These are phyloP conservation scores for Nicotiana tomentosiformis DNA, from an alignment of 257 asterid species.

Conservation along the genomic window DNA sequence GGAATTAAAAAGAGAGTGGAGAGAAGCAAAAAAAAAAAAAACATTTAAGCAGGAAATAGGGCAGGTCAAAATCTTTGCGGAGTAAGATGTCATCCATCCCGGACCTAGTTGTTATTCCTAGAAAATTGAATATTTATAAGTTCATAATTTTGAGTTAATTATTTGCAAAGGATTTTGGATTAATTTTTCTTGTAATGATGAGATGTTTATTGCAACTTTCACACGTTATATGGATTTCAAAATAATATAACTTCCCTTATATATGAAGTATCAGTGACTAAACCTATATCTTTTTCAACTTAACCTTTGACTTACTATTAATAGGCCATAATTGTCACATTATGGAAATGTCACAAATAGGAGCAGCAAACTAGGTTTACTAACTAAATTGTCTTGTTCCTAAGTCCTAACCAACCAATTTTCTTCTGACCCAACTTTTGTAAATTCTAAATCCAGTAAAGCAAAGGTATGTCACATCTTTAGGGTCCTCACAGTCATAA, in stretches of 20 bases:
- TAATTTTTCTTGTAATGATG: neutral
- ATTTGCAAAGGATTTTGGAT: neutral
- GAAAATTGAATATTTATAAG: too few species aligned
- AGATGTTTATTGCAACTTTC: too few species aligned
- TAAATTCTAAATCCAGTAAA: slow-evolving; percentile 6
- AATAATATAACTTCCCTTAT: too few species aligned
- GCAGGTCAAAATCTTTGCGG: too few species aligned
- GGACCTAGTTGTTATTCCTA: neutral
- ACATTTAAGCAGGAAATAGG: too few species aligned
- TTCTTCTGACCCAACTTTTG: neutral
- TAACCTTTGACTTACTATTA: neutral
- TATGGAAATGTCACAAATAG: neutral
- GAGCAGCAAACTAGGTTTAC: neutral
- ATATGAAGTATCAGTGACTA: neutral
- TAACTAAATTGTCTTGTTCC: neutral
- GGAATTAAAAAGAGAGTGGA: too few species aligned
- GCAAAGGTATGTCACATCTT: neutral
- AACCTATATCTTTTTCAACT: neutral
- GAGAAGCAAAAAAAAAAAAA: too few species aligned
- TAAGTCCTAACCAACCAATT: neutral
- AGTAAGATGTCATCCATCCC: neutral
- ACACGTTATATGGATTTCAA: too few species aligned
- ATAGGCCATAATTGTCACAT: neutral
- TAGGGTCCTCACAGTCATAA: slow-evolving; percentile 4
- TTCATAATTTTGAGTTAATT: neutral